Conservation (phyloP, 306 rosid species). For the Dalbergia cochinchinensis region DNA sequence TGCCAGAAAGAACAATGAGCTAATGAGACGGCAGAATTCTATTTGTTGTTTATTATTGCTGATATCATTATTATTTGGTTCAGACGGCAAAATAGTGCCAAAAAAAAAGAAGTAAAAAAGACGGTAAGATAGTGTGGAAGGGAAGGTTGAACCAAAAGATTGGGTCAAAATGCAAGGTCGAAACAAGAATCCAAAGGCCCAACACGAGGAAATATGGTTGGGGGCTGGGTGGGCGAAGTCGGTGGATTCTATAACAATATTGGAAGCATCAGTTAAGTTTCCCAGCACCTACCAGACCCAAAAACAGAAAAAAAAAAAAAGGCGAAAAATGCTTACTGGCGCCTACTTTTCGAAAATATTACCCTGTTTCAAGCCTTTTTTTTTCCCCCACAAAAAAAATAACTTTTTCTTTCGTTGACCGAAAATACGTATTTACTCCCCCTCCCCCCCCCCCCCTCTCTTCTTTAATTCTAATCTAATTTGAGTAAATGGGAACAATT, state of each 20-base stretch:
- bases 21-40: not conserved
- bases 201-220: not conserved
- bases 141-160: not conserved
- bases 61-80: no score
- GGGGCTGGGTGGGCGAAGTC: slow-evolving; percentile 9
- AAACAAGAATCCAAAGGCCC: not conserved
- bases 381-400: no score
- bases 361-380: not conserved
- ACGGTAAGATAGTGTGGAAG: not conserved
- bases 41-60: no score
- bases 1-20: not conserved
- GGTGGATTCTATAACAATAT: slow-evolving; percentile 25
- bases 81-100: not conserved
- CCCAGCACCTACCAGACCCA: slow-evolving; percentile 29
- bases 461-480: not conserved
- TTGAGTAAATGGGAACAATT: no score
- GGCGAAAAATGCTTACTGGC: no score
- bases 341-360: slow-evolving; percentile 6
- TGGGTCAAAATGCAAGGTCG: slow-evolving; percentile 22
- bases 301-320: not conserved
- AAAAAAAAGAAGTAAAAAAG: no score
- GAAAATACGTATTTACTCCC: not conserved
- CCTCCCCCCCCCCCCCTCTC: no score
- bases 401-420: no score
- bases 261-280: slow-evolving; percentile 43